Conservation (phyloP, 2,329 filamentous ascomycete genomes). For the Ascomycota sp. region DNA sequence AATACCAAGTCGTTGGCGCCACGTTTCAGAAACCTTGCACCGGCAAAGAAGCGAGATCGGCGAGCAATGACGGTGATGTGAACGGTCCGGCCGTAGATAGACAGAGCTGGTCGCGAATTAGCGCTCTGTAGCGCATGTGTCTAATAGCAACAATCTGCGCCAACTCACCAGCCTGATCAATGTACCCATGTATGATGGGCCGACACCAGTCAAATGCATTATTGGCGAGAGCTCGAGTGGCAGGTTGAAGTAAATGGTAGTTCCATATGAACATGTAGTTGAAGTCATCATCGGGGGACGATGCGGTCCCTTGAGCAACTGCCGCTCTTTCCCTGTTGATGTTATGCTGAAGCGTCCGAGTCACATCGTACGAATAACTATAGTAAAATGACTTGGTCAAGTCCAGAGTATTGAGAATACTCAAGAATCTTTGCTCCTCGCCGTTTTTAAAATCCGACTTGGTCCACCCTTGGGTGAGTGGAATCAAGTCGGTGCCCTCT, state of each 20-base stretch:
- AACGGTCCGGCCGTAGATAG: constrained; percentile 68
- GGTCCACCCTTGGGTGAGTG: constrained; percentile 54
- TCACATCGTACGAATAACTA: constrained; percentile 94
- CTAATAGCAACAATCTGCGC: neutral
- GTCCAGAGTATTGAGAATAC: constrained; percentile 77
- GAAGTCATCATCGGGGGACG: constrained; percentile 39
- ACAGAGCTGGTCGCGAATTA: constrained; percentile 27
- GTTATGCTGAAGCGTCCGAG: constrained; percentile 75
- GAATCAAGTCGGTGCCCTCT: constrained; percentile 77
- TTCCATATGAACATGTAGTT: constrained; percentile 99
- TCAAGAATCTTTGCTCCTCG: constrained; percentile 73
- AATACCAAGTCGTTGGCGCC: constrained; percentile 64
- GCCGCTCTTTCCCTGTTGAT: constrained; percentile 59
- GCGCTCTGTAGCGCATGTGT: neutral
- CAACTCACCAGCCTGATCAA: constrained; percentile 54
- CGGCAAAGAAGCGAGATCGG: constrained; percentile 79
- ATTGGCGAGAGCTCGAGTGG: constrained; percentile 44
- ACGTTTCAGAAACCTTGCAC: constrained; percentile 79
- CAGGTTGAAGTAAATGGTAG: constrained; percentile 63
- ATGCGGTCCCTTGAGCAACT: constrained; percentile 38
- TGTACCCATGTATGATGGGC: constrained; percentile 85
- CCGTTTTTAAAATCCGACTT: constrained; percentile 59
- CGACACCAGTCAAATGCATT: constrained; percentile 79
- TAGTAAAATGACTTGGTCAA: constrained; percentile 88
- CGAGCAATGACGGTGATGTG: constrained; percentile 88